phyloP scores from a whole-genome alignment of 2,329 filamentous ascomycete species.

The Septoria petroselini region DNA sequence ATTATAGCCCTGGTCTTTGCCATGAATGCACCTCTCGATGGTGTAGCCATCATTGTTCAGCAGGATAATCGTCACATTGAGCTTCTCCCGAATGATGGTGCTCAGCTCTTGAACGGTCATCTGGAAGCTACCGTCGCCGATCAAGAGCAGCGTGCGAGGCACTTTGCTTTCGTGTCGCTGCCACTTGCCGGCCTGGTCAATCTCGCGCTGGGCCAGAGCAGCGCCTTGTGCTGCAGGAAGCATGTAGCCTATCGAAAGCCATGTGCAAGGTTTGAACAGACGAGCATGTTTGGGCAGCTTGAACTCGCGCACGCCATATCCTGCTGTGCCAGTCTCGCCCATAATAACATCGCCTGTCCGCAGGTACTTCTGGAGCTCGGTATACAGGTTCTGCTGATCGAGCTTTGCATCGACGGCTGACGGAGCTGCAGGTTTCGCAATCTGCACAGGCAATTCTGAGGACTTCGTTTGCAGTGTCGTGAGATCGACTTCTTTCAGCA shows the following conservation, averaged over 20 bases:
- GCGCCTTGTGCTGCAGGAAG: slow-evolving; percentile 65
- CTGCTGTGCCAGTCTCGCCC: slow-evolving; percentile 83
- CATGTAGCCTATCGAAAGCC: slow-evolving; percentile 65
- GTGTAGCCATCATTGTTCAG: slow-evolving; percentile 50
- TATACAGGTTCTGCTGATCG: slow-evolving; percentile 13
- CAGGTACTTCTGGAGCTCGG: slow-evolving; percentile 7
- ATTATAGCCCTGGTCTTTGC: slow-evolving; percentile 34
- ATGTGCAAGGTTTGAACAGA: slow-evolving; percentile 74
- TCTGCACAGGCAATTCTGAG: slow-evolving; percentile 1
- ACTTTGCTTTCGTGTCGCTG: slow-evolving; percentile 9
- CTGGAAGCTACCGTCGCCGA: slow-evolving; percentile 40
- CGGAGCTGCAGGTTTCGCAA: background rate
- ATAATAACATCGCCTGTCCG: slow-evolving; percentile 67
- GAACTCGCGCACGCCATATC: slow-evolving; percentile 85
- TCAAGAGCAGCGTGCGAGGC: slow-evolving; percentile 51
- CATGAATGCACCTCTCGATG: slow-evolving; percentile 49
- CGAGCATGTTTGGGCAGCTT: slow-evolving; percentile 71
- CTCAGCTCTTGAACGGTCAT: slow-evolving; percentile 62
- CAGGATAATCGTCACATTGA: slow-evolving; percentile 41
- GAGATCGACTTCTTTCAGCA: slow-evolving; percentile 12
- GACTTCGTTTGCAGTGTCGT: slow-evolving; percentile 1
- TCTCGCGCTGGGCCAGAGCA: slow-evolving; percentile 71
- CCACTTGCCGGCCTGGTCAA: slow-evolving; percentile 29
- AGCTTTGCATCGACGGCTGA: background rate
- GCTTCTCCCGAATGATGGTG: slow-evolving; percentile 54